Evolutionary conservation across 805 yeast species (phyloP), one percentile per base, ranked within the genome.

Genomic region (Saccharomycodes ludwigii): DNA sequence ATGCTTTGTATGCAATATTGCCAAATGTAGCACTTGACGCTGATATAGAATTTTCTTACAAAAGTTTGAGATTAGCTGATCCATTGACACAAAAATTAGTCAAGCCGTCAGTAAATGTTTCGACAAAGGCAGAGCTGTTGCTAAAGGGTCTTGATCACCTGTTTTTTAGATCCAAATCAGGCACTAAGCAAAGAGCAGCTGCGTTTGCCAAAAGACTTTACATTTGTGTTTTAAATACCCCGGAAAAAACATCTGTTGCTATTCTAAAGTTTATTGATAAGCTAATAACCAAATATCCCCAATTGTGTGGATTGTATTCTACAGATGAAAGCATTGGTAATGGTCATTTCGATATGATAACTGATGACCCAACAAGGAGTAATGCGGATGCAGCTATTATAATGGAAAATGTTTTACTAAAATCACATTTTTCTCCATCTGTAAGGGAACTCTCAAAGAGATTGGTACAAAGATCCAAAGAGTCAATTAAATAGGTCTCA

Each of bases 281-380:
- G 44, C 60, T 91, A 37, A 65, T 72, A 50, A 73, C 71, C 32
- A 68, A 79, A 50, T 79, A 76, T 52, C 76, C 83, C 25, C 78
- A 76, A 32, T 58, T 84, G 28, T 68, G 73, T 31, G 81, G 93
- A 1, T 59, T 88, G 31, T 84, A 78, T 58, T 73, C 83, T 15
- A 82, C 95, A 2, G 95, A 85, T 29, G 98, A 91, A 49, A 67
- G 91, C 41, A 70, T 91, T 24, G 73, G 74, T 24, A 85, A 88
- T 36, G 97, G 95, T 29, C 63, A 65, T 10, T 79, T 78, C 48
- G 70, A 73, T 18, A 63, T 76, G 42, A 84, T 74, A 30, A 67
- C 67, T 9, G 70, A 69, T 32, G 75, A 71, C 28, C 72, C 82
- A 8, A 24, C 78, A 41, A 72, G 88, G 50, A 63, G 81, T 42